Evolutionary conservation across 75 land plant species (phyloP).

Genomic region (Sequoiadendron giganteum): DNA sequence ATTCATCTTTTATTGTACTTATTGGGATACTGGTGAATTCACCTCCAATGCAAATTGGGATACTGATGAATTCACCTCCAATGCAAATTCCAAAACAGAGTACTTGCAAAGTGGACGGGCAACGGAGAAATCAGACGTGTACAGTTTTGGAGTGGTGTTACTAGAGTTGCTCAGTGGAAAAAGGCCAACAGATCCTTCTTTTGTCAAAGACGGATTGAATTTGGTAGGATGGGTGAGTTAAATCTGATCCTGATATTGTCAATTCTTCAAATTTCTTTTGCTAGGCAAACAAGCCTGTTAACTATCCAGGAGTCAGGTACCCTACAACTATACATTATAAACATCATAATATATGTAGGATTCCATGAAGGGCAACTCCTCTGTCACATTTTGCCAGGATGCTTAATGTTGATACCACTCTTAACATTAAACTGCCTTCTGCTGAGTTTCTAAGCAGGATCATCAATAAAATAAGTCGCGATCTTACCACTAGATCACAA

Average conservation of each 20-base stretch:
- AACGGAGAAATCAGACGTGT: slow-evolving; percentile 94
- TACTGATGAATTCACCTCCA: not conserved
- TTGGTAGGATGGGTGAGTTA: slow-evolving; percentile 89
- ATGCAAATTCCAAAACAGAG: slow-evolving; percentile 44
- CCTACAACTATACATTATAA: not conserved
- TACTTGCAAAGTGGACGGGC: slow-evolving; percentile 89
- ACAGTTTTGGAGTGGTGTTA: slow-evolving; percentile 92
- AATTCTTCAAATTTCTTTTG: not conserved
- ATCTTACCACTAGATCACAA: not conserved
- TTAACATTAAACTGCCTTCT: not conserved
- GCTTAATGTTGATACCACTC: not conserved
- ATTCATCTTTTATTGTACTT: not conserved
- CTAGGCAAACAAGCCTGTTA: not conserved
- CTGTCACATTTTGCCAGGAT: not conserved
- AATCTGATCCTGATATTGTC: not conserved
- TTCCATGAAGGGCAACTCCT: not conserved
- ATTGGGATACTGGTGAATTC: not conserved
- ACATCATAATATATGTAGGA: not conserved
- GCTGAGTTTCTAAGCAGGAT: not conserved
- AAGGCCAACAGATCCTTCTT: slow-evolving; percentile 84
- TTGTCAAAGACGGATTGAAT: slow-evolving; percentile 75
- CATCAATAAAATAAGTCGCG: not conserved
- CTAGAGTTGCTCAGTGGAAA: slow-evolving; percentile 91
- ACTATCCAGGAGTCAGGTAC: not conserved
- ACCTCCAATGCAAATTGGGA: not conserved